Conservation (phyloP, 257 asterid genomes). For the Ocimum tenuiflorum region DNA sequence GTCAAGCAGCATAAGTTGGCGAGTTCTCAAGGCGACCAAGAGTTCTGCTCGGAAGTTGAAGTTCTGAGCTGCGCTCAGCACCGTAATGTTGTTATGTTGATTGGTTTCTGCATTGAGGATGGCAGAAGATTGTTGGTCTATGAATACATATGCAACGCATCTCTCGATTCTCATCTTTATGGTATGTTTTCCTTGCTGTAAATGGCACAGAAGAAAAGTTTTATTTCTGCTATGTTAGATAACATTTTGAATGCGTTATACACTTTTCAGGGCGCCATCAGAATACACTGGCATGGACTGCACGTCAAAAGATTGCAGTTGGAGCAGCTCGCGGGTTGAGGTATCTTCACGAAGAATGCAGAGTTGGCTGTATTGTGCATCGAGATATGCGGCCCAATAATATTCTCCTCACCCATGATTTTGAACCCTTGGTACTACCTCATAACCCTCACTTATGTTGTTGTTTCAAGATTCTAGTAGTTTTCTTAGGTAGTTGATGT, state of each 20-base stretch:
- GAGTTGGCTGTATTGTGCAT: slow-evolving; percentile 98
- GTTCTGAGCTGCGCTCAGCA: slow-evolving; percentile 98
- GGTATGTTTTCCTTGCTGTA: slow-evolving; percentile 31
- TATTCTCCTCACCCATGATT: slow-evolving; percentile 91
- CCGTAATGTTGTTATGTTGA: slow-evolving; percentile 88
- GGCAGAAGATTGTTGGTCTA: slow-evolving; percentile 81
- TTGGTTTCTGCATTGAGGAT: slow-evolving; percentile 89
- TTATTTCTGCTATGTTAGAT: too few species aligned
- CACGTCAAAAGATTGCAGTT: slow-evolving; percentile 81
- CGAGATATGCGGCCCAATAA: slow-evolving; percentile 95
- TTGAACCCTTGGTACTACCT: slow-evolving; percentile 73
- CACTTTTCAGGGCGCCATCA: slow-evolving; percentile 55
- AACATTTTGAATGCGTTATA: not conserved
- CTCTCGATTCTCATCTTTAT: slow-evolving; percentile 87
- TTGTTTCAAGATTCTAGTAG: too few species aligned
- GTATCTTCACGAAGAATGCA: slow-evolving; percentile 93
- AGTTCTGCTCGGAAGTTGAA: slow-evolving; percentile 95
- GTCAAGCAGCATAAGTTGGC: slow-evolving; percentile 97
- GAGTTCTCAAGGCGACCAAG: slow-evolving; percentile 96
- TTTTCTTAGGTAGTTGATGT: not conserved
- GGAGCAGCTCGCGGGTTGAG: slow-evolving; percentile 95
- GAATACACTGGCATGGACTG: slow-evolving; percentile 62
- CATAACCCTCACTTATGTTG: not conserved
- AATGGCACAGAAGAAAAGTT: too few species aligned
- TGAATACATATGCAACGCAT: slow-evolving; percentile 94